Evolutionary conservation across 2,329 filamentous ascomycete genomes (phyloP).

Genomic region (Colletotrichum lindemuthianum): DNA sequence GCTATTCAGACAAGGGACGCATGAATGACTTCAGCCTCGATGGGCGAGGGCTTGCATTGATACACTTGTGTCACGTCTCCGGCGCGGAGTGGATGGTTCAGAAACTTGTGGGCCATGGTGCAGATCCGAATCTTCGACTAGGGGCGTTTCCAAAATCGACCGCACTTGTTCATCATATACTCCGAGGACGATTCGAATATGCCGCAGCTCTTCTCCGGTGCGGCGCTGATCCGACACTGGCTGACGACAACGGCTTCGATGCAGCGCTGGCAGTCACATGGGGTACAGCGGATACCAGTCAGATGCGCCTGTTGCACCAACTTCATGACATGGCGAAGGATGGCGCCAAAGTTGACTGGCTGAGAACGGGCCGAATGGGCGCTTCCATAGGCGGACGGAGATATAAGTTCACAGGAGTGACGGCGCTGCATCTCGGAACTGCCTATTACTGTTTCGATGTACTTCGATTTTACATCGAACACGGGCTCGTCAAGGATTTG

Average conservation of each 20-base stretch:
- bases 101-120: not conserved
- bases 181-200: rapidly evolving
- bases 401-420: not conserved
- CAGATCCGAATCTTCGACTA: not conserved
- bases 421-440: not conserved
- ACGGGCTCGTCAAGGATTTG: not conserved
- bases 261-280: not conserved
- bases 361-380: too few species aligned
- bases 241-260: not conserved
- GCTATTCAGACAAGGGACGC: not conserved
- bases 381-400: not conserved
- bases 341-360: not conserved
- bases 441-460: rapidly evolving
- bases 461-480: not conserved
- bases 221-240: not conserved
- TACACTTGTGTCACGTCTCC: not conserved
- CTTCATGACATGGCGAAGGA: not conserved
- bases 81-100: not conserved
- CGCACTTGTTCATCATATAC: not conserved
- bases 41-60: not conserved
- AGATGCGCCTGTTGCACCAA: not conserved
- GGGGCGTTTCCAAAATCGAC: not conserved
- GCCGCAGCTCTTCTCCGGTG: not conserved
- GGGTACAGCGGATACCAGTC: not conserved
- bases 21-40: not conserved